These are phyloP conservation scores for Solanum virginianum DNA, from an alignment of 257 asterid genomes.

Conservation along the genomic window DNA sequence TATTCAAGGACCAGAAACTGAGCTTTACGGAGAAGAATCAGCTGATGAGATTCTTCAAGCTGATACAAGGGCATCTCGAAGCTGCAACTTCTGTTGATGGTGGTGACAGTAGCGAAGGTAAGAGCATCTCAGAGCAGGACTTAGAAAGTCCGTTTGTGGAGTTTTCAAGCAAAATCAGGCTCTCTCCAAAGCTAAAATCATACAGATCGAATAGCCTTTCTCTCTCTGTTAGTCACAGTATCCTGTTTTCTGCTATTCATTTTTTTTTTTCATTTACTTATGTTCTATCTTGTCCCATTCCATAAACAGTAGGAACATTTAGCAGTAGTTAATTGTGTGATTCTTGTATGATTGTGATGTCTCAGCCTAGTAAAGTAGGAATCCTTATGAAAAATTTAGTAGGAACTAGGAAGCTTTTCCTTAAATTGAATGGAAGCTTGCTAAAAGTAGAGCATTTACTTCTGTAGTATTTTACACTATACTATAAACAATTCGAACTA, in stretches of 20 bases:
- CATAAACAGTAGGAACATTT: neutral
- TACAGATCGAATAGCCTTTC: slow-evolving; percentile 31
- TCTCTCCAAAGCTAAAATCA: slow-evolving; percentile 79
- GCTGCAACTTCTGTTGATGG: neutral
- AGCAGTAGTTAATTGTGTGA: neutral
- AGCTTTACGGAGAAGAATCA: slow-evolving; percentile 66
- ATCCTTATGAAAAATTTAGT: neutral
- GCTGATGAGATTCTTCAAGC: slow-evolving; percentile 82
- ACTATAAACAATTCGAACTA: neutral
- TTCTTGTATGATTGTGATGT: neutral
- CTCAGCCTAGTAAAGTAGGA: neutral
- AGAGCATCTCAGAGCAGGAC: slow-evolving; percentile 49
- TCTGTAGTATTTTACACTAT: neutral
- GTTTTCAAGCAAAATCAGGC: slow-evolving; percentile 48
- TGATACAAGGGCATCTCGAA: slow-evolving; percentile 56
- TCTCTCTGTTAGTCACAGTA: neutral
- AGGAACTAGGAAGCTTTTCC: neutral
- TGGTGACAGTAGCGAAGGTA: slow-evolving; percentile 9
- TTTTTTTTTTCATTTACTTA: neutral
- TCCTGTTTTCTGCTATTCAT: neutral
- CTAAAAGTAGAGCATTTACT: neutral
- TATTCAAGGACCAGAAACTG: slow-evolving; percentile 50
- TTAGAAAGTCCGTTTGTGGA: slow-evolving; percentile 66
- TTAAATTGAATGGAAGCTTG: neutral
- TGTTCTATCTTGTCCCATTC: neutral